Conservation (phyloP, 2,329 filamentous ascomycete genomes). For the Colletotrichum euphorbiae region DNA sequence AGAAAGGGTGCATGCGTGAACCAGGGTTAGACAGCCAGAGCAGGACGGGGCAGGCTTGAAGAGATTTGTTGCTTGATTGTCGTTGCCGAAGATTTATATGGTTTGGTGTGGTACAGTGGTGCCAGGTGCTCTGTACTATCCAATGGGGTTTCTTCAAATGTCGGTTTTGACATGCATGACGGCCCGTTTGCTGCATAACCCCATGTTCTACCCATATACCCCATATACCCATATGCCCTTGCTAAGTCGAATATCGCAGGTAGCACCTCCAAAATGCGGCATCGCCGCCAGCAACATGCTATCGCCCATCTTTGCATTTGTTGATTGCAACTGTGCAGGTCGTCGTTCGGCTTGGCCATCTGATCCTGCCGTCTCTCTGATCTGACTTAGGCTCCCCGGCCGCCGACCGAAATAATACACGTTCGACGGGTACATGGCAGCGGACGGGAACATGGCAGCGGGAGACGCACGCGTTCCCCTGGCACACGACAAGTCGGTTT, state of each 20-base stretch:
- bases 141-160: neutral
- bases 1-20: conserved; percentile 18
- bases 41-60: neutral
- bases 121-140: neutral
- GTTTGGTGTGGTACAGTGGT: neutral
- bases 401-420: neutral
- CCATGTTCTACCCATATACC: no score
- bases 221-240: no score
- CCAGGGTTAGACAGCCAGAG: conserved; percentile 7
- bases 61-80: conserved; percentile 17
- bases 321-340: neutral
- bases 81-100: neutral
- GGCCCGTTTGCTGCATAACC: neutral
- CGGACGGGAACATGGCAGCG: neutral
- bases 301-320: conserved; percentile 1
- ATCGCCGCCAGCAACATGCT: neutral
- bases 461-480: neutral
- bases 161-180: neutral
- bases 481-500: conserved; percentile 5
- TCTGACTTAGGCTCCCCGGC: neutral
- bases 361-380: neutral
- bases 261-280: conserved; percentile 7
- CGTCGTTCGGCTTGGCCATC: neutral
- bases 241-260: neutral
- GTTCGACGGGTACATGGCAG: neutral